Evolutionary conservation across 768 basidiomycete genomes (phyloP), one percentile per base, ranked within the genome.

Genomic region (Kwoniella sp.): DNA sequence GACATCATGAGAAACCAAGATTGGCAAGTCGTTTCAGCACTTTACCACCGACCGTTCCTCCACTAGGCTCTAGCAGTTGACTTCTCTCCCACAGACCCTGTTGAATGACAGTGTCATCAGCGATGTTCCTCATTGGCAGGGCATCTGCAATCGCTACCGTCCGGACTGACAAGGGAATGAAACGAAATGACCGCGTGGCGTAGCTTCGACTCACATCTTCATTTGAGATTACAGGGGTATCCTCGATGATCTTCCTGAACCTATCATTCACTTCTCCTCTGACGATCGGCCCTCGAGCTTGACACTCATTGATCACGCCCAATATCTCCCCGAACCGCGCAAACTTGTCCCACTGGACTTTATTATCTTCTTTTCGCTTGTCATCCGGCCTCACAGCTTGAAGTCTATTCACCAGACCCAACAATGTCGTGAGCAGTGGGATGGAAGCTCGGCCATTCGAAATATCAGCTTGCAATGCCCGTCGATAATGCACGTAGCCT

Each of bases 331-430:
- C 93, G 83, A 97, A 89, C 85, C 92, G 88, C 68, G 88, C 89
- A 80, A 90, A 96, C 80, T 98, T 98, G 26, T 88, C 90, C 95
- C 95, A 98, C 73, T 97, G 92, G 58, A 97, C 90, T 25, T 49
- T 49, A 9, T 22, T 49, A 2, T 86, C 83, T 71, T 90, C 88
- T 22, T 84, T 82, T 7, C 86, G 82, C 66, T 86, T 85, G 66
- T 86, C 84, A 70, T 94, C 90, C 1, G 83, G 83, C 65, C 95
- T 93, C 61, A 87, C 89, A 80, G 91, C 90, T 68, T 96, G 88
- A 8, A 92, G 86, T 65, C 72, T 62, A 36, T 87, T 88, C 50
- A 93, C 88, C 52, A 97, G 83, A 76, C 95, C 93, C 44, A 91
- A 89, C 71, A 93, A 86, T 64, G 93, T 91, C 10, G 94, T 89